These are phyloP conservation scores for Candida multigemmis DNA, from an alignment of 805 yeast species.

Conservation along the genomic window DNA sequence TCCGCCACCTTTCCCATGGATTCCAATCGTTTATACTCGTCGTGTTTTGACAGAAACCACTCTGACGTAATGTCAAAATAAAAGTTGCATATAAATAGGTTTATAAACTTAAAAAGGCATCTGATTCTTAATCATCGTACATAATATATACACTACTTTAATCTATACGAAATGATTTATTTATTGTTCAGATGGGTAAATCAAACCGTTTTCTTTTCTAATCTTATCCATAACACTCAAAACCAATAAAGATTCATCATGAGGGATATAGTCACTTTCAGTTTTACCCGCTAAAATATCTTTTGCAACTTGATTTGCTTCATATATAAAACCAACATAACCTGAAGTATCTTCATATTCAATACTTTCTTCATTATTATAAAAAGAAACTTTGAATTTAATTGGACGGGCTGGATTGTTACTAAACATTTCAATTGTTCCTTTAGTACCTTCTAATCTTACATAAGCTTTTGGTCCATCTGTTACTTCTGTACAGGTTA, in stretches of 20 bases:
- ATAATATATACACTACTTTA: neutral
- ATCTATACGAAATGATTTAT: no score
- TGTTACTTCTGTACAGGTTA: constrained; percentile 19
- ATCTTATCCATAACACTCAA: constrained; percentile 41
- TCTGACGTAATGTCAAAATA: no score
- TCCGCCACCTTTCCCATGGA: no score
- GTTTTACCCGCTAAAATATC: constrained; percentile 30
- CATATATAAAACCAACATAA: constrained; percentile 43
- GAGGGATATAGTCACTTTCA: constrained; percentile 28
- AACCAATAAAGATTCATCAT: constrained; percentile 37
- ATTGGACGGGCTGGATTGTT: constrained; percentile 24
- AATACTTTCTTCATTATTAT: constrained; percentile 12
- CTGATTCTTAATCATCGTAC: no score
- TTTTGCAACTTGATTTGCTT: constrained; percentile 45
- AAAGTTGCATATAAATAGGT: no score
- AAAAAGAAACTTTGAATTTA: constrained; percentile 21
- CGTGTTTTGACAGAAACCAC: no score
- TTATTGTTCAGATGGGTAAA: constrained; percentile 29
- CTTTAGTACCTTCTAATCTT: constrained; percentile 26
- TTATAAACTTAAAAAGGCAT: no score
- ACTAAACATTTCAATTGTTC: constrained; percentile 18
- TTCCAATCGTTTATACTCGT: no score
- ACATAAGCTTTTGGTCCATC: constrained; percentile 18
- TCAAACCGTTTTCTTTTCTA: constrained; percentile 34
- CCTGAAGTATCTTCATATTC: constrained; percentile 25